These are phyloP conservation scores for Kitagawia praeruptora DNA, from an alignment of 129 eudicot genomes.

Conservation along the genomic window DNA sequence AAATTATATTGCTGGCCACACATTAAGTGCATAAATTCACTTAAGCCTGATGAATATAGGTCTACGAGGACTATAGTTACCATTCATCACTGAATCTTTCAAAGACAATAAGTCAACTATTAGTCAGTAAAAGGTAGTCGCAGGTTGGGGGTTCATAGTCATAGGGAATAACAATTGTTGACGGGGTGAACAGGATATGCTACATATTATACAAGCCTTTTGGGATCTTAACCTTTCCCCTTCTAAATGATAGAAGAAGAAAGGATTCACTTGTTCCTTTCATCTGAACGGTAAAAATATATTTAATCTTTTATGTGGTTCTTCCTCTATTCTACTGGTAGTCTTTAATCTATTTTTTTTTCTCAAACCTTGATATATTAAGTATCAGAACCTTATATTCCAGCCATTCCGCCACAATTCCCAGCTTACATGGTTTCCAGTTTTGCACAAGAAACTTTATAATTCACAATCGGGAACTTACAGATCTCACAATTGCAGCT, in stretches of 20 bases:
- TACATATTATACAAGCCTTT: background rate
- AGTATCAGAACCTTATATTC: background rate
- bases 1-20: background rate
- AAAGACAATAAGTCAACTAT: background rate
- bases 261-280: background rate
- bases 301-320: background rate
- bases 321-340: background rate
- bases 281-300: background rate
- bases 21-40: background rate
- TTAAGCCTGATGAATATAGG: background rate
- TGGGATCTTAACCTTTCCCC: background rate
- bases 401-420: background rate
- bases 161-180: background rate
- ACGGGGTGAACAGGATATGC: background rate
- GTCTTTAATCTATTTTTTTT: background rate
- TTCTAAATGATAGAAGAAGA: background rate
- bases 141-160: background rate
- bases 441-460: background rate
- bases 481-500: background rate
- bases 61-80: background rate
- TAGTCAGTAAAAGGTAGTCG: background rate
- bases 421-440: background rate
- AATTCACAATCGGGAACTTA: background rate
- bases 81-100: background rate
- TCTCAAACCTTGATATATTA: background rate